Percentiles rank a stretch among this genome's conserved stretches.
Evolutionary conservation across 192 early-diverging fungal genomes (phyloP).

Genomic region (Backusella mclennaniae): DNA sequence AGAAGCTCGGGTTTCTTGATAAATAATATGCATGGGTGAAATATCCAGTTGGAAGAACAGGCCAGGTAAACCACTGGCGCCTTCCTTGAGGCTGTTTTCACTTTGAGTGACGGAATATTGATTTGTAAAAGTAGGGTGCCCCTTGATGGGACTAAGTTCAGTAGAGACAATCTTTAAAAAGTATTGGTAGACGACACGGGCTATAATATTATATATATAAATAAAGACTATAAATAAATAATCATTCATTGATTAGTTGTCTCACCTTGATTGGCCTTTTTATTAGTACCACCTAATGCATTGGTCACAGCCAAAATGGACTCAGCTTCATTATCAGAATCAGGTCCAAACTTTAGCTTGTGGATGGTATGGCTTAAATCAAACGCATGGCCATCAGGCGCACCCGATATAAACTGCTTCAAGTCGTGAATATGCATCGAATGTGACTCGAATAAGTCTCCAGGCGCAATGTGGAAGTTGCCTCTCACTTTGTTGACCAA

Average conservation of each 20-base stretch:
- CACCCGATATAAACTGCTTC: slow-evolving; percentile 47
- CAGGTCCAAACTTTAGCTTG: slow-evolving; percentile 76
- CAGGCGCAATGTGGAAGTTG: slow-evolving; percentile 92
- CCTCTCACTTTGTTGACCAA: slow-evolving; percentile 91
- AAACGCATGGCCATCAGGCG: slow-evolving; percentile 52
- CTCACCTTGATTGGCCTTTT: slow-evolving; percentile 51
- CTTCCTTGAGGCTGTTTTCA: slow-evolving; percentile 53
- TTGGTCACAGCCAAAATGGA: slow-evolving; percentile 43
- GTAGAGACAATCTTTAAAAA: slow-evolving; percentile 94
- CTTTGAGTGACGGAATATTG: slow-evolving; percentile 95
- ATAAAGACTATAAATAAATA: not conserved
- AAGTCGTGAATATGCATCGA: slow-evolving; percentile 82
- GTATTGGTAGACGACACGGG: slow-evolving; percentile 80
- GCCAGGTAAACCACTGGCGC: slow-evolving; percentile 28
- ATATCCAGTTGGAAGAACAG: slow-evolving; percentile 94
- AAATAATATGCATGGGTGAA: slow-evolving; percentile 93
- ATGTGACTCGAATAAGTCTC: slow-evolving; percentile 70
- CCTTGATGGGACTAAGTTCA: slow-evolving; percentile 68
- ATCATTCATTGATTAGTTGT: slow-evolving; percentile 4
- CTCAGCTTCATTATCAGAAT: slow-evolving; percentile 17
- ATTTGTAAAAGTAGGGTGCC: slow-evolving; percentile 76
- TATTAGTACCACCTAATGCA: slow-evolving; percentile 64
- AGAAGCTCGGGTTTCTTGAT: slow-evolving; percentile 77
- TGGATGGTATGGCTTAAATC: slow-evolving; percentile 86
- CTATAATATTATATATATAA: slow-evolving; percentile 26